A percentile compares a stretch with the other conserved stretches of the same genome.
Evolutionary conservation across 208 protist species (phyloP).

Genomic region (Wallacemonas collosoma): DNA sequence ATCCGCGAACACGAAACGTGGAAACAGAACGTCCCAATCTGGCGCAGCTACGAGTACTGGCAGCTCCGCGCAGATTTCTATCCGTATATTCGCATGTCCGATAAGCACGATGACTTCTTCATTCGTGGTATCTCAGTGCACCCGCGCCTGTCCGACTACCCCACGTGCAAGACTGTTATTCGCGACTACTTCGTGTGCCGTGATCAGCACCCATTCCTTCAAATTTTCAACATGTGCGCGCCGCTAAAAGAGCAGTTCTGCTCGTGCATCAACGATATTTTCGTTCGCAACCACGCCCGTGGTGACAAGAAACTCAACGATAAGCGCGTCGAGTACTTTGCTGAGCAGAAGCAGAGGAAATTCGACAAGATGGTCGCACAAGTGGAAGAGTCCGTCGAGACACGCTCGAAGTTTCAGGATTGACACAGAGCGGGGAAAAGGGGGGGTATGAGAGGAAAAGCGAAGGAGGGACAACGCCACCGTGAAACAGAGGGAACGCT

Average conservation of each 20-base stretch:
- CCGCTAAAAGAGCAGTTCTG: slow-evolving; percentile 88
- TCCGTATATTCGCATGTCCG: slow-evolving; percentile 66
- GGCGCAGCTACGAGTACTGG: slow-evolving; percentile 82
- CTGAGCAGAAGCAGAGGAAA: slow-evolving; percentile 54
- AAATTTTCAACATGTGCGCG: slow-evolving; percentile 78
- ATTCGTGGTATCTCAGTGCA: slow-evolving; percentile 75
- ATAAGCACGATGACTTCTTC: slow-evolving; percentile 83
- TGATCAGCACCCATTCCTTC: slow-evolving; percentile 66
- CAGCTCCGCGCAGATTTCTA: slow-evolving; percentile 78
- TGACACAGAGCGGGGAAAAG: slow-evolving; percentile 16
- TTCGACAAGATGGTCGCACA: slow-evolving; percentile 64
- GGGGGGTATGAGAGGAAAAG: too few relatives aligned
- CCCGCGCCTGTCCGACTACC: slow-evolving; percentile 83
- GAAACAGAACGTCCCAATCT: slow-evolving; percentile 53
- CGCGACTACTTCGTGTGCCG: slow-evolving; percentile 87
- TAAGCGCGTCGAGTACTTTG: slow-evolving; percentile 62
- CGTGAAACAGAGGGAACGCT: neutral
- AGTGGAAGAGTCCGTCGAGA: slow-evolving; percentile 67
- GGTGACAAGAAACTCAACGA: slow-evolving; percentile 83
- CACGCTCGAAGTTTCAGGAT: slow-evolving; percentile 67
- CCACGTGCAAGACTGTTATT: slow-evolving; percentile 80
- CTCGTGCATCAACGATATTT: slow-evolving; percentile 84
- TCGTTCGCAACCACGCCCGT: slow-evolving; percentile 80
- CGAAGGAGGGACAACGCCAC: too few relatives aligned
- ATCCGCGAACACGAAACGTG: slow-evolving; percentile 64